These are phyloP conservation scores for Diaporthe aspalathi DNA, from an alignment of 2,329 filamentous ascomycete genomes.

Conservation along the genomic window DNA sequence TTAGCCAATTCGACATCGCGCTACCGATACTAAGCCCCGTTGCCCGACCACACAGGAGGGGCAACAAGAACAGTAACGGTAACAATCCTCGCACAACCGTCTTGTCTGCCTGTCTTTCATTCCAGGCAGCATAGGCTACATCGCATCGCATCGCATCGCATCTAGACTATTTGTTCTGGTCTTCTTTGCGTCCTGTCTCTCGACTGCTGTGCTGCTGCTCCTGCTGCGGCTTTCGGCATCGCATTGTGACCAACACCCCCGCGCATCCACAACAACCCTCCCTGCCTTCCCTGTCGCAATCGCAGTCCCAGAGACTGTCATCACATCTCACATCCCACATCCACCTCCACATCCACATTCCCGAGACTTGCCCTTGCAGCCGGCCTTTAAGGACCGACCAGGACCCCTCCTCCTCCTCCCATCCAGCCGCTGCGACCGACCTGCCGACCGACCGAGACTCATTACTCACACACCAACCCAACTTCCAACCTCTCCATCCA, in stretches of 20 bases:
- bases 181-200: too few species aligned
- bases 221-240: conserved; percentile 20
- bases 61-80: neutral
- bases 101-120: too few species aligned
- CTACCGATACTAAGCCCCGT: conserved; percentile 5
- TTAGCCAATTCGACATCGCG: conserved; percentile 1
- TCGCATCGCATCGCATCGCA: conserved; percentile 11
- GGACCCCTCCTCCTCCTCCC: conserved; percentile 9
- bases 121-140: conserved; percentile 20
- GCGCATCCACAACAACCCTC: neutral
- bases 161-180: neutral
- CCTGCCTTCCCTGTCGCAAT: conserved; percentile 18
- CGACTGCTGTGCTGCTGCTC: neutral
- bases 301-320: neutral
- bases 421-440: conserved; percentile 4
- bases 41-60: neutral
- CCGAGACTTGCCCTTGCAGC: conserved; percentile 31
- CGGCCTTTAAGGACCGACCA: neutral
- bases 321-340: too few species aligned
- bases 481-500: neutral
- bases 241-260: neutral
- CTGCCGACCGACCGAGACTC: conserved; percentile 9
- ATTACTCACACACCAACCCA: conserved; percentile 16
- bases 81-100: too few species aligned
- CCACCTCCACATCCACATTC: neutral